phyloP scores from a whole-genome alignment of 1,284 basidiomycete genomes.

The Boletus sp. region DNA sequence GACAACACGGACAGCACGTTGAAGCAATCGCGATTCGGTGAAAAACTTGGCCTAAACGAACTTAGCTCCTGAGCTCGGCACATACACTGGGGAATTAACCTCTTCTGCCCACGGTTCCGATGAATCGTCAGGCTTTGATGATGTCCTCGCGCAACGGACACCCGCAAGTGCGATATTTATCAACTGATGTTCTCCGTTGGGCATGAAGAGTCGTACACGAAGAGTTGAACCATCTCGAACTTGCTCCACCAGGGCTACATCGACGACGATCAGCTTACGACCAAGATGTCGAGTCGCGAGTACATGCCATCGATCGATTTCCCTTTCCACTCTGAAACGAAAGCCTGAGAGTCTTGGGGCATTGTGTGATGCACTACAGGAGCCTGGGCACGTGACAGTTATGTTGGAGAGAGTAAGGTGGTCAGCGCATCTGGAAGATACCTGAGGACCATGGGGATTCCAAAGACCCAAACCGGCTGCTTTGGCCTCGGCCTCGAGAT shows the following conservation, averaged over 20 bases:
- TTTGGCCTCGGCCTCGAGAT: constrained; percentile 78
- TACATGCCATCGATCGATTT: constrained; percentile 77
- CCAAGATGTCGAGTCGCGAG: not conserved
- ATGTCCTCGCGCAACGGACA: constrained; percentile 73
- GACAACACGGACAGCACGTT: constrained; percentile 82
- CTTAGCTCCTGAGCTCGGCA: constrained; percentile 5
- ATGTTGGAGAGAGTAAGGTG: not conserved
- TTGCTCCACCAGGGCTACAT: constrained; percentile 83
- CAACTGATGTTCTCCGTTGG: constrained; percentile 84
- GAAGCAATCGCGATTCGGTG: constrained; percentile 88
- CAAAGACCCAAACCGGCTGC: constrained; percentile 78
- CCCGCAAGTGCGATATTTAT: constrained; percentile 84
- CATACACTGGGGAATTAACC: constrained; percentile 39
- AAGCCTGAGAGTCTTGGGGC: constrained; percentile 86
- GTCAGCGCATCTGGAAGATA: constrained; percentile 31
- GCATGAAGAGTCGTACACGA: constrained; percentile 83
- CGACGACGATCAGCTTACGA: constrained; percentile 4
- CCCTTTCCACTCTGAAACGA: constrained; percentile 89
- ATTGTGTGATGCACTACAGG: constrained; percentile 79
- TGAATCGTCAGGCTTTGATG: constrained; percentile 68
- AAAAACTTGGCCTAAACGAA: constrained; percentile 84
- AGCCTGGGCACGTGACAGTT: constrained; percentile 44
- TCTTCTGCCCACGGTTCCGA: constrained; percentile 85
- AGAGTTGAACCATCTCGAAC: constrained; percentile 92
- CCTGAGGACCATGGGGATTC: constrained; percentile 81